Base-by-base conservation (phyloP, 495 filamentous ascomycete genomes). In the Penicillium turbatum region DNA sequence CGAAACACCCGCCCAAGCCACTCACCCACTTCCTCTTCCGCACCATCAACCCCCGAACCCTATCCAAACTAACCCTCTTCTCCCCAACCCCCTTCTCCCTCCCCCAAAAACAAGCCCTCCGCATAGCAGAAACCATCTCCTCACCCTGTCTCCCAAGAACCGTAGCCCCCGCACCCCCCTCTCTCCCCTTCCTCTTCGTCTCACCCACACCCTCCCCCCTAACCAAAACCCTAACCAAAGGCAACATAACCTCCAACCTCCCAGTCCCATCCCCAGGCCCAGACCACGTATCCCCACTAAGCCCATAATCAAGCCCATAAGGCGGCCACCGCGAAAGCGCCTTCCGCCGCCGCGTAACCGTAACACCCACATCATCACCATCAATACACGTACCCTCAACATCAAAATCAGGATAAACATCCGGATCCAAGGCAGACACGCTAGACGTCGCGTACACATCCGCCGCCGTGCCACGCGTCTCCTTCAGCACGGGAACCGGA, bases 71-170 rank as follows among this genome's bases (percentile, higher is more conserved):
- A 15, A 72, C 73, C 30, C 64, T 65, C 21, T 62, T 45, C 46
- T 73, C 67, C 1, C 58, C 69, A 43, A 67, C 59, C 0, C 69
- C 66, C 36, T 66, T 73, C 48, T 74, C 70, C 12, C 59, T 51
- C 6, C 69, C 73, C 60, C 63, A 76, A 46, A 76, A 74, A 51
- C 73, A 76, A 4, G 73, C 72, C 29, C 65, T 53, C 3, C 63
- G 67, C 72, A 76, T 68, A 17, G 61, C 59, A 55, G 66, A 67
- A 0, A 70, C 67, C 70, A 76, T 74, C 35, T 74, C 72, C 27
- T 61, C 55, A 6, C 70, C 67, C 51, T 74, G 73, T 1, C 43
- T 53, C 2, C 55, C 56, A 35, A 74, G 59, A 15, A 76, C 58
- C 0, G 60, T 70, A 15, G 41, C 19, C 6, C 13, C 48, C 1